A percentile compares a stretch with the other conserved stretches of the same genome.
Evolutionary conservation across 2,329 filamentous ascomycete species (phyloP).

Genomic region (Exophiala spinifera): DNA sequence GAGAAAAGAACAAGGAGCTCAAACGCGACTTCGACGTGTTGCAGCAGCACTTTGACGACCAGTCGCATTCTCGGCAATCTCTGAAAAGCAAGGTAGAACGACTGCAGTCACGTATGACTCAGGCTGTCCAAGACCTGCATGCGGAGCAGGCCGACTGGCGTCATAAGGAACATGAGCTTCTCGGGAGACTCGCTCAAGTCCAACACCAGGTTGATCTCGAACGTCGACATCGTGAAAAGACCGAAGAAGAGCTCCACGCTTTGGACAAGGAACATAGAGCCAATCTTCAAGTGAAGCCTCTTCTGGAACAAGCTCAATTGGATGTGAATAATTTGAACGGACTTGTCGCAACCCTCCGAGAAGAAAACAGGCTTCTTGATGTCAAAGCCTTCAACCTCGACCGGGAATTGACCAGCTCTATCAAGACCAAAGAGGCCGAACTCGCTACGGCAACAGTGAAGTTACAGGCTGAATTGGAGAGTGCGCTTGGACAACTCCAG

Average conservation of each 20-base stretch:
- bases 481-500: constrained; percentile 79
- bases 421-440: constrained; percentile 74
- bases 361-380: constrained; percentile 67
- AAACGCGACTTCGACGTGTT: constrained; percentile 47
- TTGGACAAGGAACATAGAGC: constrained; percentile 71
- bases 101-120: constrained; percentile 82
- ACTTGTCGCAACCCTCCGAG: constrained; percentile 47
- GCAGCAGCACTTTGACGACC: constrained; percentile 77
- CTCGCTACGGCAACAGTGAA: constrained; percentile 75
- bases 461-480: constrained; percentile 77
- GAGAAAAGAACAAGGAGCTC: constrained; percentile 64
- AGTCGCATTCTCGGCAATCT: constrained; percentile 75
- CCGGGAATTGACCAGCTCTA: constrained; percentile 78
- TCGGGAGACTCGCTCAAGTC: constrained; percentile 53
- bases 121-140: constrained; percentile 72
- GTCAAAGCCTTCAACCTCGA: constrained; percentile 67
- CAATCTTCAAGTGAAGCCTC: constrained; percentile 73
- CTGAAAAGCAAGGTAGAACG: constrained; percentile 82
- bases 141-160: constrained; percentile 77
- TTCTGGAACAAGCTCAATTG: constrained; percentile 63
- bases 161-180: constrained; percentile 62
- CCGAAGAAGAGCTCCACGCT: constrained; percentile 59
- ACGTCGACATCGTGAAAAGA: constrained; percentile 58
- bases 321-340: constrained; percentile 64
- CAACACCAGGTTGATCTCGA: constrained; percentile 64